Evolutionary conservation across 2,329 filamentous ascomycete species (phyloP), one percentile per base, ranked within the genome.

Genomic region (Bipolaris sorokiniana): DNA sequence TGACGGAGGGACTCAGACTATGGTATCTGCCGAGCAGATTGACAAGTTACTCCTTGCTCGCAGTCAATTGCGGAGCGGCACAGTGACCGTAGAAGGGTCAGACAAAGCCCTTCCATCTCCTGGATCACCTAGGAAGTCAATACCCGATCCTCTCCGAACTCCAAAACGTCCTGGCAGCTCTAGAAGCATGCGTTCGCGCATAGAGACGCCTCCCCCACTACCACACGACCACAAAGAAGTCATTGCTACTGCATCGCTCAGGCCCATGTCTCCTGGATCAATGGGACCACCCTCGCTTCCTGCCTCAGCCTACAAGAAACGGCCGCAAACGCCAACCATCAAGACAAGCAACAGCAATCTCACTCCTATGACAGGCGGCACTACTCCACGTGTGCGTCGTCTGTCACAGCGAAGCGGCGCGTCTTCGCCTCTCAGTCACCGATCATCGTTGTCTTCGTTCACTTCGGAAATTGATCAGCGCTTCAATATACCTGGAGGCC

Each of bases 371-470:
- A 70, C 68, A 26, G 65, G 66, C 34, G 86, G 83, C 38, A 87
- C 86, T 1, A 89, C 90, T 13, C 86, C 88, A 49, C 80, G 81
- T 36, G 48, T 70, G 15, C 66, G 69, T 45, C 62, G 77, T 76
- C 51, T 74, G 73, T 57, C 73, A 63, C 65, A 78, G 81, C 81
- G 83, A 56, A 76, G 78, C 48, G 78, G 79, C 61, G 78, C 81
- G 47, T 76, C 80, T 48, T 82, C 82, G 31, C 84, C 57, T 58
- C 81, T 48, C 78, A 86, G 86, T 64, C 86, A 90, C 41, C 87
- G 90, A 63, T 96, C 92, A 3, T 99, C 95, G 0, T 86, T 98
- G 6, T 97, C 95, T 0, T 98, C 95, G 0, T 99, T 99, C 73
- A 92, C 88, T 5, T 98, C 95, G 0, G 95, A 99, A 77, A 81